Percentiles rank a stretch among this genome's conserved stretches.
Conservation (phyloP, 2,329 filamentous ascomycete genomes). For the Cercospora nicotianae region DNA sequence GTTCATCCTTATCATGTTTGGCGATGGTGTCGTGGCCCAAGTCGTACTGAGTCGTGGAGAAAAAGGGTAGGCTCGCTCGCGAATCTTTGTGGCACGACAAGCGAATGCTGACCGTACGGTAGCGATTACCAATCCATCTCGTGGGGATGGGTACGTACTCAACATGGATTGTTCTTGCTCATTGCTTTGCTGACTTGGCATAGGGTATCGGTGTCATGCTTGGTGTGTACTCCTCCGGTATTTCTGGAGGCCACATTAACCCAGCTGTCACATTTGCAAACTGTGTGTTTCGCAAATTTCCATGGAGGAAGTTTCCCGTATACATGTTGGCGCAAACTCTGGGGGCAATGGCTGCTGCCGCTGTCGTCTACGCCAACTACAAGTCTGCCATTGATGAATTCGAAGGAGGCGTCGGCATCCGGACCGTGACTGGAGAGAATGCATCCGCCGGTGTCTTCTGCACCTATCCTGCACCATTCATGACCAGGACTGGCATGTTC, state of each 20-base stretch:
- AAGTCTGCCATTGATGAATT: conserved; percentile 39
- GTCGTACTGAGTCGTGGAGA: conserved; percentile 57
- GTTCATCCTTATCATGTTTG: conserved; percentile 68
- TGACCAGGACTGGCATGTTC: conserved; percentile 67
- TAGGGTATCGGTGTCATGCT: conserved; percentile 65
- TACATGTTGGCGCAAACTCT: conserved; percentile 59
- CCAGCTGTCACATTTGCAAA: conserved; percentile 68
- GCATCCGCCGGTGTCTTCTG: conserved; percentile 70
- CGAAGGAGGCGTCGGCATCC: conserved; percentile 55
- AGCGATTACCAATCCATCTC: conserved; percentile 52
- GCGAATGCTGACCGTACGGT: not conserved
- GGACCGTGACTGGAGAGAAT: conserved; percentile 58
- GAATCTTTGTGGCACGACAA: not conserved
- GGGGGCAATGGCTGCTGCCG: conserved; percentile 62
- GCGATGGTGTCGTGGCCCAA: conserved; percentile 67
- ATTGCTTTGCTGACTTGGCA: conserved; percentile 16
- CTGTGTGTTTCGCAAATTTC: conserved; percentile 61
- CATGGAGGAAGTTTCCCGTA: conserved; percentile 65
- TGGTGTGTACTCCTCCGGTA: conserved; percentile 49
- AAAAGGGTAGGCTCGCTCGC: conserved; percentile 42
- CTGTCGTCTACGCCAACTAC: conserved; percentile 48
- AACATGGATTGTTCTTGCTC: not conserved
- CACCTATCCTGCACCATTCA: conserved; percentile 68
- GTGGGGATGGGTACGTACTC: conserved; percentile 32
- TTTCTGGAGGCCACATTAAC: conserved; percentile 41